Percentiles rank a stretch among this genome's conserved stretches.
These are phyloP conservation scores for Yamadazyma spencermartinsiae DNA, from an alignment of 1,139 yeast species.

Conservation along the genomic window DNA sequence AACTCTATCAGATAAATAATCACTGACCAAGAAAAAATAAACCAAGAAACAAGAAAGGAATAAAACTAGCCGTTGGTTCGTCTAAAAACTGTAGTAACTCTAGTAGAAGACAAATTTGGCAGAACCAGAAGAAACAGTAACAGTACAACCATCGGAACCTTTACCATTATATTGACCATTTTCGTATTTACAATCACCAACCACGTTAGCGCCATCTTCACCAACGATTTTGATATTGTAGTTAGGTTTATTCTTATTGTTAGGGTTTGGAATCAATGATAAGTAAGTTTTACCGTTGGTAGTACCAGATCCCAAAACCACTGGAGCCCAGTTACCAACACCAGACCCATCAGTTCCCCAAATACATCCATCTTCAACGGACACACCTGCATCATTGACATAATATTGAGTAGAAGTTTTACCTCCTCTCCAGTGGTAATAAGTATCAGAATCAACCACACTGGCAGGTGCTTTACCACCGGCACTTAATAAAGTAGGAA, in stretches of 20 bases:
- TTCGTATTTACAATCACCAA: slow-evolving; percentile 79
- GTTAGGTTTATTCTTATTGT: slow-evolving; percentile 75
- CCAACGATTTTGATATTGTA: slow-evolving; percentile 86
- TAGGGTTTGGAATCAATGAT: slow-evolving; percentile 94
- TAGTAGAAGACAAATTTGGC: slow-evolving; percentile 70
- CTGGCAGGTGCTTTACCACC: slow-evolving; percentile 69
- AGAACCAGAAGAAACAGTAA: slow-evolving; percentile 77
- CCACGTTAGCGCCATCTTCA: slow-evolving; percentile 56
- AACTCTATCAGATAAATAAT: not conserved
- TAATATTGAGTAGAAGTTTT: slow-evolving; percentile 93
- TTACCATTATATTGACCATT: slow-evolving; percentile 74
- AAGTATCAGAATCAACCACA: slow-evolving; percentile 72
- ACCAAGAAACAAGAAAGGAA: not conserved
- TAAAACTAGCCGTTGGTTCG: not conserved
- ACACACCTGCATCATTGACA: slow-evolving; percentile 94
- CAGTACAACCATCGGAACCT: slow-evolving; percentile 87
- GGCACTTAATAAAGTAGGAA: slow-evolving; percentile 79
- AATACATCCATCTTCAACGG: slow-evolving; percentile 83
- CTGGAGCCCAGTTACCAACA: slow-evolving; percentile 98
- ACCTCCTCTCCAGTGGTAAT: slow-evolving; percentile 82
- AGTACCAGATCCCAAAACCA: slow-evolving; percentile 91
- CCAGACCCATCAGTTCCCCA: slow-evolving; percentile 86
- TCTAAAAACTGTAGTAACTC: not conserved
- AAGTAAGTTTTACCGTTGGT: slow-evolving; percentile 78
- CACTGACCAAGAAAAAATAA: too few relatives aligned